Evolutionary conservation across 2,329 filamentous ascomycete genomes (phyloP), one percentile per base, ranked within the genome.

Genomic region (Bipolaris gigantea): DNA sequence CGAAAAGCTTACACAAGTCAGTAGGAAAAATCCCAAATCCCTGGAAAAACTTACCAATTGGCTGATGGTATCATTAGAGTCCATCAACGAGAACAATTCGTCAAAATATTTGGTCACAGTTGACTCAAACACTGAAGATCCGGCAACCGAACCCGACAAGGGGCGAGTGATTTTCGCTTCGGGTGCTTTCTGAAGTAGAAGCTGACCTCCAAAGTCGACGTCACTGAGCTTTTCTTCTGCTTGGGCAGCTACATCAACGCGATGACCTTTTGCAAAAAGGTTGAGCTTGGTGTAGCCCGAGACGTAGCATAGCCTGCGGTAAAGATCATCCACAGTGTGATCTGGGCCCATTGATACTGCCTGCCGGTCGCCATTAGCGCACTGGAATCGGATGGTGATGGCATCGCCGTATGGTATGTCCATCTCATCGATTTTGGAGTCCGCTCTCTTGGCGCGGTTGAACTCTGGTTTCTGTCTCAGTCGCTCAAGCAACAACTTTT

Each of bases 31-130:
- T 6, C 27, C 27, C 25, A 15, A 13, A 50, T 8, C 7, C 9
- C 23, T n/a, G 30, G 9, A n/a, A 21, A 9, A 34, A 56, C 61
- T 52, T 48, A 67, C 67, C 60, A 63, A 51, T 52, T 62, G 61
- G 53, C 73, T 75, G 15, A 68, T 68, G 2, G 50, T 48, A 53
- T 92, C 86, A 40, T 89, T 83, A 76, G 92, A 83, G 59, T 86
- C 85, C 49, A 97, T 80, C 65, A 93, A 89, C 39, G 85, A 83
- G 81, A 94, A 96, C 21, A 99, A 76, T 56, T 93, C 86, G 49
- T 90, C 83, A 66, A 96, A 96, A 72, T 95, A 89, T 53, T 86
- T 82, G 62, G 94, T 78, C 19, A 97, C 86, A 64, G 93, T 89
- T 11, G 84, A 81, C 69, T 97, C 91, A 2, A 97, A 80, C 1